phyloP scores from a whole-genome alignment of 306 rosid species.

The Gynostemma pentaphyllum region DNA sequence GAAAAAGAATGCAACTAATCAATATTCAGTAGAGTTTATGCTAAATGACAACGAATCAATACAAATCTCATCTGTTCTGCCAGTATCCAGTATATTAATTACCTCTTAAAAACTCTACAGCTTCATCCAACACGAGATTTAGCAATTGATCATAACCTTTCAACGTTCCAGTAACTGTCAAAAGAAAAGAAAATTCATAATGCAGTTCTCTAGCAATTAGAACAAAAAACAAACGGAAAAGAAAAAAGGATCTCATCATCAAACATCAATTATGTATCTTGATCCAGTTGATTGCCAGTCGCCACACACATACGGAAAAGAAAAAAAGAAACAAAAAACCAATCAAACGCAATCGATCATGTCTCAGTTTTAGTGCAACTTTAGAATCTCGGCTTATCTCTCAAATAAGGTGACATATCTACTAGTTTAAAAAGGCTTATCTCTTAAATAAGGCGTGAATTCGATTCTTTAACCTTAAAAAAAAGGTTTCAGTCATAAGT shows the following conservation, averaged over 20 bases:
- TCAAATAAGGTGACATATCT: too few relatives aligned
- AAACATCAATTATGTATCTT: not conserved
- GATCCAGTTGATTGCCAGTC: not conserved
- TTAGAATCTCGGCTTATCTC: too few relatives aligned
- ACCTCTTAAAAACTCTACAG: slow-evolving; percentile 89
- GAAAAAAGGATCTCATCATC: not conserved
- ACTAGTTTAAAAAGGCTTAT: too few relatives aligned
- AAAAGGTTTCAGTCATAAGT: too few relatives aligned
- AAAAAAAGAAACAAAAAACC: not conserved
- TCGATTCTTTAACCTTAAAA: too few relatives aligned
- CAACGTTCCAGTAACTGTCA: slow-evolving; percentile 75
- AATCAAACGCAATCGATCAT: not conserved
- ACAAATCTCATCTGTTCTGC: not conserved
- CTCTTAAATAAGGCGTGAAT: too few relatives aligned
- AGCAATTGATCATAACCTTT: slow-evolving; percentile 96
- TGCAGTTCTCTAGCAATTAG: not conserved
- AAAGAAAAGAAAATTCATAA: not conserved
- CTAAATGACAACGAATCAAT: not conserved
- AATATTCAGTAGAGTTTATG: not conserved
- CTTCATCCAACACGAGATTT: slow-evolving; percentile 91
- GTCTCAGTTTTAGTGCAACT: not conserved
- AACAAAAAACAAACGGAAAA: not conserved
- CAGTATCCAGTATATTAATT: slow-evolving; percentile 3
- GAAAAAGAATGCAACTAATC: not conserved
- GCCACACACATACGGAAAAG: not conserved